Base-by-base conservation (phyloP, 2,329 filamentous ascomycete species). In the Acrodontium crateriforme region DNA sequence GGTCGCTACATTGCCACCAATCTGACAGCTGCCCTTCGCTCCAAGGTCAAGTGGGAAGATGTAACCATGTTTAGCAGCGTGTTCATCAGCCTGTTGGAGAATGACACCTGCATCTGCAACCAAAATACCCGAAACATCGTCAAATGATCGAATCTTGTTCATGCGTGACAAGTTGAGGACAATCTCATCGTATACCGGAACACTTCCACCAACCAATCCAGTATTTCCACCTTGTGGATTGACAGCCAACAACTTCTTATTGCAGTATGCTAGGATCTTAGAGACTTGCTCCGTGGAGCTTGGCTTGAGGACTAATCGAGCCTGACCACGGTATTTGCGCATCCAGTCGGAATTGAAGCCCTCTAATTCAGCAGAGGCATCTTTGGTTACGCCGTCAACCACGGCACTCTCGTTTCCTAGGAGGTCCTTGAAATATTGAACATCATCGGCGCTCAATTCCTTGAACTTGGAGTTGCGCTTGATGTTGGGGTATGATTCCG, bases 281-380 rank as follows among this genome's bases (percentile, higher is more conserved):
- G 83, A 92, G 45, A 95, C 81, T 56, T 98, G 78, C 46, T 87
- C 75, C 1, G 82, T 87, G 10, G 72, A 78, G 28, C 68, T 71
- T 8, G 89, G 89, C 59, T 84, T 91, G 37, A 98, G 61, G 4
- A 95, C 84, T 15, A 98, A 63, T 48, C 76, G 74, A 36, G 81
- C 74, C 56, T 94, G 84, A 16, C 89, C 91, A 36, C 81, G 76
- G 62, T 93, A 98, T 60, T 98, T 98, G 57, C 81, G 77, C 85
- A 98, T 94, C 89, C 91, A 98, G 60, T 98, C 89, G 51, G 76
- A 74, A 58, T 98, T 98, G 67, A 84, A 98, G 6, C 80, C 71
- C 52, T 89, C 82, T 40, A 95, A 67, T 50, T 95, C 89, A 45
- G 81, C 79, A 2, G 66, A 60, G 9, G 74, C 74, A 54, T 85